Evolutionary conservation across 108 stramenopile species (phyloP).

Genomic region (Cyclotella choctawhatcheeana): DNA sequence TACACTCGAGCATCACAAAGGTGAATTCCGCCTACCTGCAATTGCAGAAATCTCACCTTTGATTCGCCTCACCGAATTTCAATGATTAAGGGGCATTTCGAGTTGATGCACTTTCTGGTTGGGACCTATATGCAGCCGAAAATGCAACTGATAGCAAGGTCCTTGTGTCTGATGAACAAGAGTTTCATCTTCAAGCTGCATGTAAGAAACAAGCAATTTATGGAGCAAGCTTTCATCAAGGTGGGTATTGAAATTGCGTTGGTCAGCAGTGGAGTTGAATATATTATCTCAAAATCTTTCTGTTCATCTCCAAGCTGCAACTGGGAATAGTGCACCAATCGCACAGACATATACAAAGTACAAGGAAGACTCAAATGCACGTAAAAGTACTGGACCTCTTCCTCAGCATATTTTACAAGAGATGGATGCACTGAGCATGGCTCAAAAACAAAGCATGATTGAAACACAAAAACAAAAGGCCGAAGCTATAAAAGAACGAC

Average conservation of each 20-base stretch:
- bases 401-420: conserved; percentile 36
- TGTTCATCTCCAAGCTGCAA: not conserved
- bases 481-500: not conserved
- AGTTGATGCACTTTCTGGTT: conserved; percentile 66
- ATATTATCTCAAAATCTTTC: not conserved
- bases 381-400: conserved; percentile 18
- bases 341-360: conserved; percentile 3
- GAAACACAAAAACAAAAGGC: conserved; percentile 17
- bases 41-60: too few species aligned
- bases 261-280: not conserved
- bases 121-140: conserved; percentile 51
- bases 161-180: conserved; percentile 28
- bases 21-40: too few species aligned
- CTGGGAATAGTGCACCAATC: conserved; percentile 4
- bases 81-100: too few species aligned
- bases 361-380: not conserved
- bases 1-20: conserved; percentile 46
- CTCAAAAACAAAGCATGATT: conserved; percentile 22
- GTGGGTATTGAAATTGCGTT: conserved; percentile 4
- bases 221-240: conserved; percentile 11
- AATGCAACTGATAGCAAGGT: conserved; percentile 33
- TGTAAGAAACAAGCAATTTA: conserved; percentile 11
- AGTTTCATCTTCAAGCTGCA: conserved; percentile 35
- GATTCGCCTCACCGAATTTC: too few species aligned
- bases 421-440: conserved; percentile 20